Evolutionary conservation across 257 asterid species (phyloP), one percentile per base, ranked within the genome.

Genomic region (Nicotiana tomentosiformis): DNA sequence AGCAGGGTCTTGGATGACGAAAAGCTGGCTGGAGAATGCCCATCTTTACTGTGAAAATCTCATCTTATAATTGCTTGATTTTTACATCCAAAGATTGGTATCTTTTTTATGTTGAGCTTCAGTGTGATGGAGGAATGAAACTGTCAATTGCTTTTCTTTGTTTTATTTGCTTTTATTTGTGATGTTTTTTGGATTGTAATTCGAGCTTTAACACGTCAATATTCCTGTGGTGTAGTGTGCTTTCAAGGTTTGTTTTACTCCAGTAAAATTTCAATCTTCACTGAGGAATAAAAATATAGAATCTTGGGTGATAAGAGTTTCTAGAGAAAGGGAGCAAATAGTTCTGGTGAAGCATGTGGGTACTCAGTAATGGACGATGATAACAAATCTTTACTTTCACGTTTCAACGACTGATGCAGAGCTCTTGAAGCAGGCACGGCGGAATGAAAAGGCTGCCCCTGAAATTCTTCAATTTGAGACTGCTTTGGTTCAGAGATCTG

Each of bases 391-490:
- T 69, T 93, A 86, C 70, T 91, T 84, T 86, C 23, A 20, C 0
- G 23, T 20, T 20, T 20, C 90, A 76, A 92, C 97, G 11, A 92
- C 97, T 3, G 97, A 94, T 39, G 89, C 87, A 23, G 26, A 23
- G 26, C 26, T 23, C 26, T 23, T 23, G 26, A 23, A 23, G 26
- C 26, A 86, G 35, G 94, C 93, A 5, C 93, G 98, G 98, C 89
- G 93, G 86, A 96, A 93, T 82, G 97, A 96, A 92, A 93, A 92
- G 90, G 97, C 95, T 26, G 97, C 98, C 30, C 98, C 98, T 20
- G 93, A 96, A 89, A 92, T 93, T 84, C 98, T 96, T 82, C 88
- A 83, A 53, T 93, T 86, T 80, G 92, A 92, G 82, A 74, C 89
- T 32, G 87, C 86, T 86, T 88, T 93, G 55, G 89, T 96, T 65